Evolutionary conservation across 371 early-diverging fungal species (phyloP).

Genomic region (Mortierella sp.): DNA sequence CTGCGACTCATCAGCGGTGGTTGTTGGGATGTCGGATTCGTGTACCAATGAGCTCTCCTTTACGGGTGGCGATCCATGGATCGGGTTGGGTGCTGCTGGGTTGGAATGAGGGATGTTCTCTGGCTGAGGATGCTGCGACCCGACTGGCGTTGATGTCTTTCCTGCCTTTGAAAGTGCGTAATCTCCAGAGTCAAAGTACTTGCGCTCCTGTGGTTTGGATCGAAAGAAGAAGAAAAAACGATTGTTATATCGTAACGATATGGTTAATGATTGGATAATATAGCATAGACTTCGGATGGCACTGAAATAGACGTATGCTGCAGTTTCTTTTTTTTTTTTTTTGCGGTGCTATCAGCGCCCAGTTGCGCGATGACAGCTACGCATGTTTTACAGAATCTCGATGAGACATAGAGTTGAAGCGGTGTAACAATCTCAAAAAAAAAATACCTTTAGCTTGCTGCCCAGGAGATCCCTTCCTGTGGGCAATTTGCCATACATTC

Average conservation of each 20-base stretch:
- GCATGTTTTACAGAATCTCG: too few relatives aligned
- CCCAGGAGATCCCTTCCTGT: constrained; percentile 80
- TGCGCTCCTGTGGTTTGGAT: constrained; percentile 87
- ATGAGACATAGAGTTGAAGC: too few relatives aligned
- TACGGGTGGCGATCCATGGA: constrained; percentile 67
- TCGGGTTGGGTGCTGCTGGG: constrained; percentile 62
- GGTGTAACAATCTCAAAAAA: too few relatives aligned
- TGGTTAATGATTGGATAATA: too few relatives aligned
- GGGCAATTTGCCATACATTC: constrained; percentile 91
- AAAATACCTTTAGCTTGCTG: constrained; percentile 80
- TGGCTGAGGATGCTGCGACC: constrained; percentile 92
- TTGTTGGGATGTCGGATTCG: constrained; percentile 56
- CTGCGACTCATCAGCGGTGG: constrained; percentile 10
- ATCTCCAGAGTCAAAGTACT: constrained; percentile 98
- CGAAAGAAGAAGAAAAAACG: too few relatives aligned
- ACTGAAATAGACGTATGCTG: too few relatives aligned
- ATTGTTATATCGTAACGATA: neutral
- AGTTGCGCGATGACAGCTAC: too few relatives aligned
- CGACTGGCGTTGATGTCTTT: constrained; percentile 81
- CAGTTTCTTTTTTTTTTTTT: too few relatives aligned
- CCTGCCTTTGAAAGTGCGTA: constrained; percentile 97
- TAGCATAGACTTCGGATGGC: too few relatives aligned
- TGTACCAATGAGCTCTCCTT: constrained; percentile 74
- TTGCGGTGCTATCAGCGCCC: too few relatives aligned
- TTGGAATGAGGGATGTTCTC: constrained; percentile 95